Evolutionary conservation across 768 basidiomycete species (phyloP), one percentile per base, ranked within the genome.

Genomic region (Pleurotus citrinopileatus): DNA sequence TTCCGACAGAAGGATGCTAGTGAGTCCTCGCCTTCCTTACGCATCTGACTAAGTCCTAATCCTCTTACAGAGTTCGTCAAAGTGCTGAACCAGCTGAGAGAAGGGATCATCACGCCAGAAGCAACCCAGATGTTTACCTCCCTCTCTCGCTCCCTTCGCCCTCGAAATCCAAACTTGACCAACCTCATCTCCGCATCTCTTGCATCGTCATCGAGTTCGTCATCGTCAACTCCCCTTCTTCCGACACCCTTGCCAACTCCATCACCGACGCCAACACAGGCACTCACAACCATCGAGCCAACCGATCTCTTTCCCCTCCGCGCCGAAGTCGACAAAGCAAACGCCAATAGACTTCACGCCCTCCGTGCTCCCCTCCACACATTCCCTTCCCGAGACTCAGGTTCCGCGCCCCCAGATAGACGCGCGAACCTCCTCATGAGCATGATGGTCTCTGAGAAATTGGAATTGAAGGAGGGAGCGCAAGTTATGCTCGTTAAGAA

Each of bases 401-500:
- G 78, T 5, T 62, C 66, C 3, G 66, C 70, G 9, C 70, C 72
- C 12, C 60, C 61, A 0, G 70, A 74, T 3, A 75, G 70, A 47
- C 73, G 78, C n/a, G 71, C 76, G 46, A 81, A 82, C 48, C 68
- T 86, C 10, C 72, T 90, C 17, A 69, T 75, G 20, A 83, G 79
- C 60, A 77, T 90, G 63, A 79, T 89, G 63, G 86, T 86, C 0
- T 79, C 82, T 27, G 70, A 69, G 38, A 64, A 62, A 2, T 73
- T 91, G 8, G 67, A 72, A 2, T 75, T 91, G 50, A 87, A 87
- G 61, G 59, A 55, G 12, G 63, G 81, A 51, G 82, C 86, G 9
- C 65, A 67, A 47, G 81, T 83, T 23, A 90, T 90, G 87, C 71
- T 91, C 36, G 83, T 87, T 70, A 91, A 91, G 75, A 91, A 91